Conservation (phyloP, 2,329 filamentous ascomycete species). For the Aspergillus pseudonomiae region DNA sequence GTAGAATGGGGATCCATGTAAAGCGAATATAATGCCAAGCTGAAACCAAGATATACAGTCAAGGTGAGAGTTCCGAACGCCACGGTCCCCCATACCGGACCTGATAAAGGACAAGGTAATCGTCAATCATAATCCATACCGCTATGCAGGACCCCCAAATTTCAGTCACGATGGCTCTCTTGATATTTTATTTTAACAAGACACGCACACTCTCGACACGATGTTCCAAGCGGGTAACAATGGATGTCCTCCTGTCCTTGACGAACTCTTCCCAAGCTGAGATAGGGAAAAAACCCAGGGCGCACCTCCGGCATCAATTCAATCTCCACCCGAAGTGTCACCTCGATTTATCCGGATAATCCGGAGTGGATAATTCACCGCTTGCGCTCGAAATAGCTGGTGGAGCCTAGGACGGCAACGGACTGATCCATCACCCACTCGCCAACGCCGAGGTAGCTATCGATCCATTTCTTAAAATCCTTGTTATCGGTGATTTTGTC, state of each 20-base stretch:
- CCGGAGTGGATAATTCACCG: conserved; percentile 55
- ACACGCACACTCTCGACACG: background rate
- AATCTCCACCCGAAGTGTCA: background rate
- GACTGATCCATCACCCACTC: conserved; percentile 99
- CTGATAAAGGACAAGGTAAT: conserved; percentile 11
- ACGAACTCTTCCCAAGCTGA: background rate
- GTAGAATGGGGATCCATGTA: conserved; percentile 2
- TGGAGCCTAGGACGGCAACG: conserved; percentile 85
- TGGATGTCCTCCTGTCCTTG: background rate
- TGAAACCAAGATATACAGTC: conserved; percentile 16
- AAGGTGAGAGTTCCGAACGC: conserved; percentile 26
- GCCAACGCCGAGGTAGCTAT: conserved; percentile 89
- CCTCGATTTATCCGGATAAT: background rate
- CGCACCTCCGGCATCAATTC: background rate
- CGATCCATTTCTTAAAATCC: conserved; percentile 83
- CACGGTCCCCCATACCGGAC: conserved; percentile 15
- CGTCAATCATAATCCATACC: conserved; percentile 20
- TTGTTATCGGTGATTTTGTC: conserved; percentile 83
- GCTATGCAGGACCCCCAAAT: background rate
- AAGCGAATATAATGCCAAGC: conserved; percentile 7
- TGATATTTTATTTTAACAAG: background rate
- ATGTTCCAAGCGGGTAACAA: background rate
- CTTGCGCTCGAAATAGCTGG: conserved; percentile 87
- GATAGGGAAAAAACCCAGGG: background rate
- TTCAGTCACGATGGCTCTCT: background rate